These are phyloP conservation scores for Geoglossum cookeanum DNA, from an alignment of 2,329 filamentous ascomycete genomes.

Conservation along the genomic window DNA sequence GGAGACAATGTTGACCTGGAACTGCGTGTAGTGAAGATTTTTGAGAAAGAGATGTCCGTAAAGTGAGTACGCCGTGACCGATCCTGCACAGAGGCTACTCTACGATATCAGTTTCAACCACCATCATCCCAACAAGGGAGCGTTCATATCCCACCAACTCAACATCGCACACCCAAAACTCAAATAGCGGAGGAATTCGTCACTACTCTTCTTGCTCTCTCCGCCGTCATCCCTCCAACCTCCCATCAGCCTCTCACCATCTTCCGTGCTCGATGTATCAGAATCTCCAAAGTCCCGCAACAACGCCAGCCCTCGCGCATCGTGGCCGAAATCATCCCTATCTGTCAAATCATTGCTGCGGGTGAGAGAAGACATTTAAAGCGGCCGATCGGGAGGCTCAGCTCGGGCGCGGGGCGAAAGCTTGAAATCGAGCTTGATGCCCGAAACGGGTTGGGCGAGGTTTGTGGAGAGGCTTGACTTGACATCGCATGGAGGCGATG, in stretches of 20 bases:
- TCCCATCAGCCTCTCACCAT: slow-evolving; percentile 31
- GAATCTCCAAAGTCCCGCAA: slow-evolving; percentile 10
- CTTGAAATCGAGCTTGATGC: background rate
- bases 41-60: slow-evolving; percentile 84
- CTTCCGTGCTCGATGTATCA: slow-evolving; percentile 9
- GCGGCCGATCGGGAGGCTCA: background rate
- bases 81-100: slow-evolving; percentile 58
- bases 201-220: slow-evolving; percentile 32
- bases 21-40: slow-evolving; percentile 69
- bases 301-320: slow-evolving; percentile 20
- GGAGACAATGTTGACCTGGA: slow-evolving; percentile 78
- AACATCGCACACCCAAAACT: slow-evolving; percentile 42
- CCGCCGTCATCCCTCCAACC: slow-evolving; percentile 41
- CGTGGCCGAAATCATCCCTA: slow-evolving; percentile 21
- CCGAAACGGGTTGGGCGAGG: background rate
- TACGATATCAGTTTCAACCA: slow-evolving; percentile 5
- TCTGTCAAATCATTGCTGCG: background rate
- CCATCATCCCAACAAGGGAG: background rate
- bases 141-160: slow-evolving; percentile 26
- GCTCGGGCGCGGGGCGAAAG: background rate
- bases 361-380: background rate
- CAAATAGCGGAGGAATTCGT: slow-evolving; percentile 31
- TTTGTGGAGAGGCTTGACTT: background rate
- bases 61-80: slow-evolving; percentile 81
- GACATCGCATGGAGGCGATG: background rate